Evolutionary conservation across 176 grass and related monocot species (phyloP), one percentile per base, ranked within the genome.

Genomic region (Puccinellia tenuiflora): DNA sequence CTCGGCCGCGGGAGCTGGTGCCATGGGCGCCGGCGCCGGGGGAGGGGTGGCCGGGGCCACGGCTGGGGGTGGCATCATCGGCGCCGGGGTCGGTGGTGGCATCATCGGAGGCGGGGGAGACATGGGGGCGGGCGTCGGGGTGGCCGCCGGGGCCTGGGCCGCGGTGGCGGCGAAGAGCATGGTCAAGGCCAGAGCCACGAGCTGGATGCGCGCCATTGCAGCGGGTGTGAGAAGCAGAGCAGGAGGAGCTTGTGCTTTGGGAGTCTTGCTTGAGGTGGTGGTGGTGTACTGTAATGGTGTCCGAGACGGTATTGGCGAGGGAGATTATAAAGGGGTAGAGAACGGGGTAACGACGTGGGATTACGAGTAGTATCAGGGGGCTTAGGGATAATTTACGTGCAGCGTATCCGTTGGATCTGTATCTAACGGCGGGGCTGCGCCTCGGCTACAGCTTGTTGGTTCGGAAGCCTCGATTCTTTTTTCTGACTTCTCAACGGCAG

Each of bases 131-230:
- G 88, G 75, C 39, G 61, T 76, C 57, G 86, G 86, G 82, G 85
- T 78, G 64, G 81, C 77, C 34, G 76, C 63, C 55, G 86, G 90
- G 15, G 79, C 90, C 86, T 92, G 90, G 11, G 90, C 90, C 38
- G 83, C 50, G 0, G 61, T 65, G 2, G 52, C 76, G 37, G 88
- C 87, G 63, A 83, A 85, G 65, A 92, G 81, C 80, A 84, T 81
- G 45, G 90, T 84, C 79, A 92, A 65, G 75, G 87, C 84, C 63
- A 90, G 3, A 61, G 88, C 76, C 18, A 81, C 74, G 12, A 89
- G 55, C 54, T 77, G 87, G 81, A 85, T 46, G 57, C 87, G 91
- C 83, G 83, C 90, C 90, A 92, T 92, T 85, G 38, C 11, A 79
- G 63, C 24, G 68, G 10, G 54, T 24, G 75, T 17, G 25, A 43